Percentiles rank a stretch among this genome's conserved stretches.
phyloP scores from a whole-genome alignment of 2,329 filamentous ascomycete species.

The Catunica adiposa region DNA sequence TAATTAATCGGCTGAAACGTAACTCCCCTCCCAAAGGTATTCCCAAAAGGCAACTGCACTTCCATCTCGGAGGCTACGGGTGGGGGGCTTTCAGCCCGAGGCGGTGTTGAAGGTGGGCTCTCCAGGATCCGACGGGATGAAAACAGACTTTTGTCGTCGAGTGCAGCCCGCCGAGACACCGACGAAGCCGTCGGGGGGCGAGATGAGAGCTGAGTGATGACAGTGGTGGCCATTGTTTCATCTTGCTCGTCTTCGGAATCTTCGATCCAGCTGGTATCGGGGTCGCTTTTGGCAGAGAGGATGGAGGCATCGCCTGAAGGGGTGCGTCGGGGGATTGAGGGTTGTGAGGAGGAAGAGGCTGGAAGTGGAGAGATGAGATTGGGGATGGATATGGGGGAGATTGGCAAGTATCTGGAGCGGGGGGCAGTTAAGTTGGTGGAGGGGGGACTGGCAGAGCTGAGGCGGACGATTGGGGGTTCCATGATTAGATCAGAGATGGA shows the following conservation, averaged over 20 bases:
- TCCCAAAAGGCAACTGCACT: not conserved
- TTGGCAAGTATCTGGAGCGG: not conserved
- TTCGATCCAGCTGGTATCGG: conserved; percentile 25
- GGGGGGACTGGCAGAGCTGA: conserved; percentile 3
- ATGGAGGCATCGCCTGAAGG: not conserved
- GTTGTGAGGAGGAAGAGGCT: not conserved
- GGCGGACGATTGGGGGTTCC: conserved; percentile 10
- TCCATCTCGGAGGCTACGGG: not conserved
- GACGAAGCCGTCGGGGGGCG: not conserved
- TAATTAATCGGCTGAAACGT: not conserved
- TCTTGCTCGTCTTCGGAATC: conserved; percentile 22
- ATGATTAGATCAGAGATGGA: conserved; percentile 5
- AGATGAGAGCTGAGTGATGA: not conserved
- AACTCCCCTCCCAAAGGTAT: not conserved
- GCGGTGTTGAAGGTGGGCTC: conserved; percentile 10
- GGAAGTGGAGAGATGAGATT: not conserved
- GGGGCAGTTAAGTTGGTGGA: not conserved
- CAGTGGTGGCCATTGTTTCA: conserved; percentile 6
- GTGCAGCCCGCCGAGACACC: not conserved
- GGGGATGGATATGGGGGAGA: not conserved
- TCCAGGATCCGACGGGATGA: conserved; percentile 4
- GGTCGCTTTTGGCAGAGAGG: conserved; percentile 7
- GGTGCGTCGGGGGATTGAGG: not conserved
- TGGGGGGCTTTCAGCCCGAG: conserved; percentile 5
- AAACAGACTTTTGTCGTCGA: conserved; percentile 1